Evolutionary conservation across 192 early-diverging fungal species (phyloP).

Genomic region (Dispira simplex): DNA sequence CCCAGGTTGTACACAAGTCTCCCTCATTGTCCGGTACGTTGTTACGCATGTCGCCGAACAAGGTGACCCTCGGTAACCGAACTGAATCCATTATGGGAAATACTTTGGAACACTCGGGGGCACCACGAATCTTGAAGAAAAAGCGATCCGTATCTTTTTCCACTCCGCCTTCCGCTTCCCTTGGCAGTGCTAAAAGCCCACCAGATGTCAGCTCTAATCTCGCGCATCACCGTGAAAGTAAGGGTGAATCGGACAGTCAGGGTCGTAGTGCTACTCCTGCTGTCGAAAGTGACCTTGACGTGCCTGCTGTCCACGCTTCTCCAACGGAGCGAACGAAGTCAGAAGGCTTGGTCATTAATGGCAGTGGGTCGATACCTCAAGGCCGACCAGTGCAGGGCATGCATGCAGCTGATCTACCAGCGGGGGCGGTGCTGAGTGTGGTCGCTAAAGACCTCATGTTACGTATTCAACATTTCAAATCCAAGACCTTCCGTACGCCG

Average conservation of each 20-base stretch:
- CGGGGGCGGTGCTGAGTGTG: background rate
- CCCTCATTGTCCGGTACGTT: no score
- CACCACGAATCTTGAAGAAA: background rate
- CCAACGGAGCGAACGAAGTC: no score
- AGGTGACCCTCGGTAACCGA: no score
- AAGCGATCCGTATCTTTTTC: conserved; percentile 6
- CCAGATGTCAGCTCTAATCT: background rate
- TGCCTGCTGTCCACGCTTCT: no score
- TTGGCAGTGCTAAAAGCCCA: background rate
- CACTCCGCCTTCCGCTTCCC: background rate
- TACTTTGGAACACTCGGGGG: no score
- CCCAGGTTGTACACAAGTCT: no score
- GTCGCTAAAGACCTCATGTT: background rate
- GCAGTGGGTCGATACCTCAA: no score
- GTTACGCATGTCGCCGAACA: no score
- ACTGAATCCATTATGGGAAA: no score
- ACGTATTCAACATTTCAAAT: background rate
- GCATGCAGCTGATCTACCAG: conserved; percentile 5
- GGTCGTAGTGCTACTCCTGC: background rate
- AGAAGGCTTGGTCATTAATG: no score
- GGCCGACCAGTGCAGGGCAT: no score
- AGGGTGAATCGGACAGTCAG: background rate
- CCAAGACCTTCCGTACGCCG: conserved; percentile 5
- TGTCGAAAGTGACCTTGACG: background rate
- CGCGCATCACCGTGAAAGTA: background rate